Evolutionary conservation across 2,329 filamentous ascomycete species (phyloP).

Genomic region (Microcera coccophila): DNA sequence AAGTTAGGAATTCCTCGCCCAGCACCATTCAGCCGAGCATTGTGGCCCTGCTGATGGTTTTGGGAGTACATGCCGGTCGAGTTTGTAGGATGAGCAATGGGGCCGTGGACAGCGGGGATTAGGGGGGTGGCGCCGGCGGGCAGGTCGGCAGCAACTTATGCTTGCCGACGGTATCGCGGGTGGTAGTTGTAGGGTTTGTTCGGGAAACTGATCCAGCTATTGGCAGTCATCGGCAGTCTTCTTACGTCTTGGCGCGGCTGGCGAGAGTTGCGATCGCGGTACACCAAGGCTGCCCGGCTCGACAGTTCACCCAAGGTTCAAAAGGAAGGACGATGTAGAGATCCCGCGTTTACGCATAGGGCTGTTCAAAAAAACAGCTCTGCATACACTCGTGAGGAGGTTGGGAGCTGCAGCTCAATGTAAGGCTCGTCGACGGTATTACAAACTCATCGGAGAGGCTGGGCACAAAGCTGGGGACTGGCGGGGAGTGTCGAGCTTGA

Average conservation of each 20-base stretch:
- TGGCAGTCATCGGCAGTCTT: constrained; percentile 23
- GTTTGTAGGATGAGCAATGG: constrained; percentile 15
- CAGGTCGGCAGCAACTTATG: constrained; percentile 25
- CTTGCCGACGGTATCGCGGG: constrained; percentile 16
- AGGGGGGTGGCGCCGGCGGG: constrained; percentile 26
- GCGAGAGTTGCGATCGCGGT: constrained; percentile 5
- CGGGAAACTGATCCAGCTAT: constrained; percentile 16
- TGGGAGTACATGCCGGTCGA: constrained; percentile 66
- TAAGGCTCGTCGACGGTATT: constrained; percentile 20
- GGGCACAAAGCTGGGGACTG: not conserved
- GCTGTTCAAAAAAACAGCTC: constrained; percentile 21
- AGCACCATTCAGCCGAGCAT: constrained; percentile 65
- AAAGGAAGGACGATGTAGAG: constrained; percentile 29
- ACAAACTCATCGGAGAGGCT: constrained; percentile 28
- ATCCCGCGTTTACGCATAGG: constrained; percentile 41
- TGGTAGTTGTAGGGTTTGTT: constrained; percentile 12
- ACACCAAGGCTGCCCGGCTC: constrained; percentile 15
- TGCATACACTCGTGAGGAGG: constrained; percentile 17
- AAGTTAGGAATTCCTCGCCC: constrained; percentile 58
- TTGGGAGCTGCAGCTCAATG: constrained; percentile 9
- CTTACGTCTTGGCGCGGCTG: constrained; percentile 3
- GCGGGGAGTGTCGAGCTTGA: constrained; percentile 4
- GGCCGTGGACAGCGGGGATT: constrained; percentile 16
- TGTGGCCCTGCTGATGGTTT: constrained; percentile 67
- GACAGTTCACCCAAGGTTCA: constrained; percentile 30